Evolutionary conservation across 192 early-diverging fungal species (phyloP).

Genomic region (Umbelopsis vinacea): DNA sequence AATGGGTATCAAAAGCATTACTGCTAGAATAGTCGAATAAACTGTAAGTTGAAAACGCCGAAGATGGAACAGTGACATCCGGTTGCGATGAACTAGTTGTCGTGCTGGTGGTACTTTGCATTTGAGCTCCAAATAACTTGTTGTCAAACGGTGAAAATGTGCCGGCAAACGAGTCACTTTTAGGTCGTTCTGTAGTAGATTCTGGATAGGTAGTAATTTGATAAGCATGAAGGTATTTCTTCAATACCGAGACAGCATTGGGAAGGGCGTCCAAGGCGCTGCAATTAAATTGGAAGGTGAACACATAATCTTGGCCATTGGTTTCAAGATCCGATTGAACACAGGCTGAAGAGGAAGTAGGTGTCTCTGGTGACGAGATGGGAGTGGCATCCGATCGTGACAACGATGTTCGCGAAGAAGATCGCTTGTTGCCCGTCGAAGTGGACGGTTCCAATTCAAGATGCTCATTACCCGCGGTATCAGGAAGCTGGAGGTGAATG

Average conservation of each 20-base stretch:
- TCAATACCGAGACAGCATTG: slow-evolving; percentile 38
- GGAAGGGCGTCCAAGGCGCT: slow-evolving; percentile 41
- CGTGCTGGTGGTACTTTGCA: background rate
- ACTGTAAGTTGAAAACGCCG: slow-evolving; percentile 26
- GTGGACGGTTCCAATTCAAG: slow-evolving; percentile 2
- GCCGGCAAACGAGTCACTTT: slow-evolving; percentile 50
- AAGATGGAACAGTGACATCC: background rate
- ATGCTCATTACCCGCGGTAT: slow-evolving; percentile 34
- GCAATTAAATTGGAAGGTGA: slow-evolving; percentile 43
- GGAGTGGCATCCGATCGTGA: background rate
- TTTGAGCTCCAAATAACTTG: slow-evolving; percentile 50
- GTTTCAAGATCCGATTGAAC: background rate
- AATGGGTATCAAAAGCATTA: slow-evolving; percentile 29
- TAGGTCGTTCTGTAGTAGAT: slow-evolving; percentile 44
- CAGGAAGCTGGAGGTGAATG: slow-evolving; percentile 38
- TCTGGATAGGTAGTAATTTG: slow-evolving; percentile 37
- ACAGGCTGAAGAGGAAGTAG: slow-evolving; percentile 1
- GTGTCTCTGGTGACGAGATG: slow-evolving; percentile 18
- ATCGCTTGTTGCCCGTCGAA: slow-evolving; percentile 2
- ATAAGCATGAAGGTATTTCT: slow-evolving; percentile 29
- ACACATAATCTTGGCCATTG: slow-evolving; percentile 31
- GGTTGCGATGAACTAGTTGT: background rate
- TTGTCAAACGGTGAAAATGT: slow-evolving; percentile 65
- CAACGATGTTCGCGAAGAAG: background rate
- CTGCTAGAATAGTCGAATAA: slow-evolving; percentile 19